Base-by-base conservation (phyloP, 495 filamentous ascomycete species). In the Penicillium soppii region DNA sequence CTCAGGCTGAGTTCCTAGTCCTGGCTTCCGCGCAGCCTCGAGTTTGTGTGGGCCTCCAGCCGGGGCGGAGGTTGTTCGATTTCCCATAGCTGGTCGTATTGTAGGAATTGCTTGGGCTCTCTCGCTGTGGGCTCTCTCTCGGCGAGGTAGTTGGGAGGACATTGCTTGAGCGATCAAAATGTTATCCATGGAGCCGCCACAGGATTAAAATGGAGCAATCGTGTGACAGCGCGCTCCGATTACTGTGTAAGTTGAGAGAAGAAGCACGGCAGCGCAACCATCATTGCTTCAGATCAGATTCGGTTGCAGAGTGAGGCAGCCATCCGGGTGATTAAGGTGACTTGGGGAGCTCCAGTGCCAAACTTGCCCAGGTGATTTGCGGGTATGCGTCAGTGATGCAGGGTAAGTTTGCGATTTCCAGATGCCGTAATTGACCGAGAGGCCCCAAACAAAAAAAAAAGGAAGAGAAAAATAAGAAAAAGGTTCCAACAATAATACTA, bases 41-140 rank as follows among this genome's bases (percentile, higher is more conserved):
- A 69, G 43, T 53, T 58, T 64, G 40, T 63, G 52, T 40, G 71
- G 47, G 26, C 50, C 66, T 8, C 60, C 69, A 19, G 52, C 50
- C 4, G 72, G 69, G 13, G 70, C 66, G 21, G 72, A 75, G 13
- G 53, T 47, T n/a, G 72, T 72, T 41, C 70, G 61, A 41, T 44
- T 55, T 10, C 57, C 65, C 33, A 72, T 62, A 10, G 55, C 58
- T 12, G 69, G 67, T 33, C 69, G 65, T 45, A 60, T 60, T 19
- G 56, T 61, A 43, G 62, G 53, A 45, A 59, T 61, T 25, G 58
- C 50, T 41, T 67, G 63, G 20, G 62, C 62, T 57, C 54, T 59
- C 44, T 73, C 69, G 46, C 65, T 74, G 27, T 56, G 59, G 3
- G 63, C 65, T 47, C 65, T 63, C 51, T 68, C 69, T 47, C 62